A percentile compares a stretch with the other conserved stretches of the same genome.
phyloP scores from a whole-genome alignment of 1,284 basidiomycete genomes.

The Microbotryomycetes sp. region DNA sequence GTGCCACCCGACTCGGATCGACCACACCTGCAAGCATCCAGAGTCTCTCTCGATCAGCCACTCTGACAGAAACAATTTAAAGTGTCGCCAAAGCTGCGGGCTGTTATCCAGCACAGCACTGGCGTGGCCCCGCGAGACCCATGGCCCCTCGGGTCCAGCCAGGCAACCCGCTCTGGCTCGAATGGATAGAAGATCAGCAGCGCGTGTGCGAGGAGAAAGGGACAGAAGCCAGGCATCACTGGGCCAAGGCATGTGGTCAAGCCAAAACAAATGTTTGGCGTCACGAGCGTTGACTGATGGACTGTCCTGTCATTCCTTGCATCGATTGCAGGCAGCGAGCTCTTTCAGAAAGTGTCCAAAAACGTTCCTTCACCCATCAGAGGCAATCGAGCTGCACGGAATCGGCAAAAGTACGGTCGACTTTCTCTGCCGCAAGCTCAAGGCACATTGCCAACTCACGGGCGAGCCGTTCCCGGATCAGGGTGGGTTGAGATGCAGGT shows the following conservation, averaged over 20 bases:
- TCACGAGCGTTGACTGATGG: background rate
- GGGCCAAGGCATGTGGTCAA: conserved; percentile 11
- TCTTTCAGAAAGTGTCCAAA: conserved; percentile 16
- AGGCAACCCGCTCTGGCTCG: conserved; percentile 28
- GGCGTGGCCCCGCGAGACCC: too few relatives aligned
- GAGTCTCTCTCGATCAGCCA: too few relatives aligned
- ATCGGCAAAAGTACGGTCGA: conserved; percentile 12
- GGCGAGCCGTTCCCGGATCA: conserved; percentile 13
- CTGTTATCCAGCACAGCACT: too few relatives aligned
- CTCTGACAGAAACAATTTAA: too few relatives aligned
- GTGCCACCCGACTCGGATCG: too few relatives aligned
- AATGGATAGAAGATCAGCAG: conserved; percentile 19
- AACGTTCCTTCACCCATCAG: conserved; percentile 12
- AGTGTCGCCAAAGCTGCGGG: too few relatives aligned
- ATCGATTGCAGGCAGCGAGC: conserved; percentile 12
- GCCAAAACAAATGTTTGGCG: background rate
- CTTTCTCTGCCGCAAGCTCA: background rate
- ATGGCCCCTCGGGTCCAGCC: conserved; percentile 3
- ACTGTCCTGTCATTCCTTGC: background rate
- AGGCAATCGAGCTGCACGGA: conserved; percentile 11
- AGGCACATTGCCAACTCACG: conserved; percentile 1
- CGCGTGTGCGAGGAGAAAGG: conserved; percentile 6
- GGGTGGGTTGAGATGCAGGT: conserved; percentile 9
- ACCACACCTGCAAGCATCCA: too few relatives aligned
- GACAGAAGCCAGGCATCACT: conserved; percentile 7